phyloP scores from a whole-genome alignment of 495 filamentous ascomycete species.

The Pseudomonodictys pantanalensis region DNA sequence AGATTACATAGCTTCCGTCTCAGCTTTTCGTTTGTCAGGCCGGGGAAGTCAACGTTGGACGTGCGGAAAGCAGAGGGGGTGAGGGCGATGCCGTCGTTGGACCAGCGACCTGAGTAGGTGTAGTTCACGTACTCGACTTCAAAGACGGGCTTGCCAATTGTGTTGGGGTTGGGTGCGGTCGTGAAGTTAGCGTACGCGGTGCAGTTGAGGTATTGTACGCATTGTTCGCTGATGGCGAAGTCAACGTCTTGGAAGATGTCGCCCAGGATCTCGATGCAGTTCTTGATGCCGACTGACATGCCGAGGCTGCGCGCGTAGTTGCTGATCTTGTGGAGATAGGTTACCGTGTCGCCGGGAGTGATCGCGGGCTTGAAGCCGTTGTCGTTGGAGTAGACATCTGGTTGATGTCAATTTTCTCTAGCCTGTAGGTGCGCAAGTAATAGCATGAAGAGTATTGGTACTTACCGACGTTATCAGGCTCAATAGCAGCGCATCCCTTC shows the following conservation, averaged over 20 bases:
- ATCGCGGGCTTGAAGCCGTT: slow-evolving; percentile 22
- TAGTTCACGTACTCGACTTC: slow-evolving; percentile 26
- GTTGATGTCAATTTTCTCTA: no score
- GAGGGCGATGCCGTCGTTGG: slow-evolving; percentile 10
- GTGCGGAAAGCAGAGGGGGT: slow-evolving; percentile 6
- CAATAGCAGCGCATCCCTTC: slow-evolving; percentile 23
- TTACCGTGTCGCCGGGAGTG: slow-evolving; percentile 16
- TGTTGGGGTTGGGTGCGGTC: slow-evolving; percentile 11
- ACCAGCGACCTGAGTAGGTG: slow-evolving; percentile 14
- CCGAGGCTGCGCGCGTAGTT: slow-evolving; percentile 13
- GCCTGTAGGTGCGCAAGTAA: no score
- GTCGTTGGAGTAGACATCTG: slow-evolving; percentile 26
- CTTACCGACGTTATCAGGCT: slow-evolving; percentile 26
- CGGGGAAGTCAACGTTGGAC: slow-evolving; percentile 17
- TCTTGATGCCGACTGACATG: slow-evolving; percentile 27
- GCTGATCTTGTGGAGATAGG: slow-evolving; percentile 21
- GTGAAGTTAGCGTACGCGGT: slow-evolving; percentile 29
- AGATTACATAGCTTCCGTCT: slow-evolving; percentile 25
- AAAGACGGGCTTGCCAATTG: slow-evolving; percentile 21
- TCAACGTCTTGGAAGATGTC: slow-evolving; percentile 26
- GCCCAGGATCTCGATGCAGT: slow-evolving; percentile 29
- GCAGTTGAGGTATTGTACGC: slow-evolving; percentile 23
- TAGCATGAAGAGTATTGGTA: background rate
- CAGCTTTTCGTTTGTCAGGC: slow-evolving; percentile 19
- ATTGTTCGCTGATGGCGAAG: slow-evolving; percentile 26